A percentile compares a stretch with the other conserved stretches of the same genome.
Conservation (phyloP, 495 filamentous ascomycete genomes). For the Aspergillus panamensis region DNA sequence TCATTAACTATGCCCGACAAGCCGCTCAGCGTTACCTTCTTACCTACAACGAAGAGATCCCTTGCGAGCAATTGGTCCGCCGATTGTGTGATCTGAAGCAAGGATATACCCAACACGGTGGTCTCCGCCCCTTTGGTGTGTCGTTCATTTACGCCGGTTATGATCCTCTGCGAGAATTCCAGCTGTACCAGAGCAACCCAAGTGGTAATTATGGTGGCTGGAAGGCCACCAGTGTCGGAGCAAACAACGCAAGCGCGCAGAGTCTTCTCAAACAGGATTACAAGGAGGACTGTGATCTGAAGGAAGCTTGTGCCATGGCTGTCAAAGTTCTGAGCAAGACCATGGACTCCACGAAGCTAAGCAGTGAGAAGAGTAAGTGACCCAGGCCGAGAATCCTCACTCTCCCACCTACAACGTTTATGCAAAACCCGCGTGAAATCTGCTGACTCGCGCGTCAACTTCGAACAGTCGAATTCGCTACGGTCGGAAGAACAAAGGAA, state of each 20-base stretch:
- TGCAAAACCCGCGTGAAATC: background rate
- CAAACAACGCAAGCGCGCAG: conserved; percentile 97
- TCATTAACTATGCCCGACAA: conserved; percentile 99
- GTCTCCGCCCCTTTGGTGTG: conserved; percentile 95
- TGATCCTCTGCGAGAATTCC: conserved; percentile 92
- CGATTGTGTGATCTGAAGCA: conserved; percentile 97
- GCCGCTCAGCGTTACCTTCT: conserved; percentile 94
- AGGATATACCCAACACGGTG: conserved; percentile 98
- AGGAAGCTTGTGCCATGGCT: conserved; percentile 95
- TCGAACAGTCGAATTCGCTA: conserved; percentile 88
- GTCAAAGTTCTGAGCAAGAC: conserved; percentile 99
- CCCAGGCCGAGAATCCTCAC: background rate
- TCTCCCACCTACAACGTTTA: background rate
- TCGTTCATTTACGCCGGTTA: conserved; percentile 99
- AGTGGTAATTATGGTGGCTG: conserved; percentile 98
- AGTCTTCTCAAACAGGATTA: conserved; percentile 99
- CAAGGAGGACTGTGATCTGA: conserved; percentile 92
- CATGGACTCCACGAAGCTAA: conserved; percentile 98
- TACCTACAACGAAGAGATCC: conserved; percentile 99
- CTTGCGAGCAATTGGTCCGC: conserved; percentile 97
- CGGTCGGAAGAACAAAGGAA: conserved; percentile 88
- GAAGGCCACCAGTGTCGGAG: conserved; percentile 97
- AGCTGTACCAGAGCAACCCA: conserved; percentile 99
- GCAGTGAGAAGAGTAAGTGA: conserved; percentile 92
- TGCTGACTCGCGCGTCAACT: conserved; percentile 32